Conservation (phyloP, 805 yeast species). For the Debaryomyces maramus region DNA sequence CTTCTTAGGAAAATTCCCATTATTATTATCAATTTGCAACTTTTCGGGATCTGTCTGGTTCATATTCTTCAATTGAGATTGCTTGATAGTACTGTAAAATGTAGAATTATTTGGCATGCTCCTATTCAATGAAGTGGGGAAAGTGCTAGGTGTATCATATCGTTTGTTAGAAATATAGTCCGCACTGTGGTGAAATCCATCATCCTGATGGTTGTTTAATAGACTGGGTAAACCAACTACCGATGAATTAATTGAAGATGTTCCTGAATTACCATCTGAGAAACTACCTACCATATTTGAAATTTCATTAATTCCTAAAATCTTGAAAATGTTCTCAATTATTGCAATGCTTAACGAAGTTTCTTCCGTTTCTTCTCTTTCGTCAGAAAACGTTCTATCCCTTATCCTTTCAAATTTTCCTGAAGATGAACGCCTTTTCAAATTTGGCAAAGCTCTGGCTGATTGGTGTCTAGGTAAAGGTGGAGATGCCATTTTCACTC, state of each 20-base stretch:
- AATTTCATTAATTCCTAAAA: constrained; percentile 59
- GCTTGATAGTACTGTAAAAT: constrained; percentile 32
- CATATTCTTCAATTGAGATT: constrained; percentile 9
- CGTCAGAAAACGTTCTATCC: constrained; percentile 49
- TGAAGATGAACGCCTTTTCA: not conserved
- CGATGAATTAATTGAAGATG: constrained; percentile 30
- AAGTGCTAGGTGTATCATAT: not conserved
- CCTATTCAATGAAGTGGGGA: not conserved
- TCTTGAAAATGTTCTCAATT: constrained; percentile 66
- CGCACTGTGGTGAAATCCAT: not conserved
- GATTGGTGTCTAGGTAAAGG: constrained; percentile 2
- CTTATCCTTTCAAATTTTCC: constrained; percentile 16
- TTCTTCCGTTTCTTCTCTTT: constrained; percentile 69
- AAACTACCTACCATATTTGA: constrained; percentile 21
- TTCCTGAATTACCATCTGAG: constrained; percentile 8
- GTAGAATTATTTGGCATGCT: constrained; percentile 18
- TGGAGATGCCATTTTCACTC: constrained; percentile 2
- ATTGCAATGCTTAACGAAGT: constrained; percentile 61
- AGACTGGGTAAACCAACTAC: constrained; percentile 27
- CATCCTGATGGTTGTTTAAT: constrained; percentile 12
- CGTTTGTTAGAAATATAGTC: not conserved
- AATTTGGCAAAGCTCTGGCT: not conserved
- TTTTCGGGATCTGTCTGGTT: not conserved
- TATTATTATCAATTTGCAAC: not conserved
- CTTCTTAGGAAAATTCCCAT: not conserved